phyloP scores from a whole-genome alignment of 805 yeast species.

The Metschnikowia bowlesiae region DNA sequence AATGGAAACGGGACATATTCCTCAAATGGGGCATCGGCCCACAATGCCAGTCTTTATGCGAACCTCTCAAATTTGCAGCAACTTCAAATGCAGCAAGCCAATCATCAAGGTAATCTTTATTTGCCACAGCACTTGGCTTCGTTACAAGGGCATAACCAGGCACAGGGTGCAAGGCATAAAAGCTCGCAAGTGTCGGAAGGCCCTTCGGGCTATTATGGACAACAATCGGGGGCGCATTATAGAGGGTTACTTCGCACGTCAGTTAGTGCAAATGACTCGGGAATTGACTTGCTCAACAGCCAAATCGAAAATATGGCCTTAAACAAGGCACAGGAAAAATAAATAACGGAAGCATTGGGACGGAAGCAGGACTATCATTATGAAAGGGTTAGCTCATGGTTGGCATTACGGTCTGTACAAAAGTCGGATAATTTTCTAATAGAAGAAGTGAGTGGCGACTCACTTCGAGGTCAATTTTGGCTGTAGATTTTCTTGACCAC shows the following conservation, averaged over 20 bases:
- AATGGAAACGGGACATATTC: slow-evolving; percentile 3
- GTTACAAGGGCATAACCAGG: slow-evolving; percentile 14
- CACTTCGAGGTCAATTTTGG: neutral
- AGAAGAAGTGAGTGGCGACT: slow-evolving; percentile 4
- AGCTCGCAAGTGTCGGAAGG: slow-evolving; percentile 11
- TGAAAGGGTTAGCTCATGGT: slow-evolving; percentile 1
- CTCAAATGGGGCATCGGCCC: slow-evolving; percentile 11
- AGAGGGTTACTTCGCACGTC: neutral
- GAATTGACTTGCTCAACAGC: neutral
- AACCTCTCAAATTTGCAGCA: slow-evolving; percentile 18
- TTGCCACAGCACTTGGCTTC: slow-evolving; percentile 23
- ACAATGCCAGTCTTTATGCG: slow-evolving; percentile 14
- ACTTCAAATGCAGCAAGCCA: slow-evolving; percentile 18
- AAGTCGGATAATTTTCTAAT: neutral
- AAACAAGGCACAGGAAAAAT: slow-evolving; percentile 1
- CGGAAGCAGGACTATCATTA: slow-evolving; percentile 1
- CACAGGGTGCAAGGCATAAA: slow-evolving; percentile 9
- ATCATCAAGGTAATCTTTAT: slow-evolving; percentile 12
- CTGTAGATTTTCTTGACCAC: neutral
- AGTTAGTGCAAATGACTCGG: neutral
- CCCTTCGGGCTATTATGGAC: slow-evolving; percentile 4
- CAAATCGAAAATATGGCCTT: slow-evolving; percentile 2
- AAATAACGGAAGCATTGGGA: slow-evolving; percentile 1
- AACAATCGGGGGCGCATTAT: slow-evolving; percentile 5
- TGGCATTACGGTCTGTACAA: neutral